Conservation (phyloP, 2,329 filamentous ascomycete species). For the Epichloe gansuensis region DNA sequence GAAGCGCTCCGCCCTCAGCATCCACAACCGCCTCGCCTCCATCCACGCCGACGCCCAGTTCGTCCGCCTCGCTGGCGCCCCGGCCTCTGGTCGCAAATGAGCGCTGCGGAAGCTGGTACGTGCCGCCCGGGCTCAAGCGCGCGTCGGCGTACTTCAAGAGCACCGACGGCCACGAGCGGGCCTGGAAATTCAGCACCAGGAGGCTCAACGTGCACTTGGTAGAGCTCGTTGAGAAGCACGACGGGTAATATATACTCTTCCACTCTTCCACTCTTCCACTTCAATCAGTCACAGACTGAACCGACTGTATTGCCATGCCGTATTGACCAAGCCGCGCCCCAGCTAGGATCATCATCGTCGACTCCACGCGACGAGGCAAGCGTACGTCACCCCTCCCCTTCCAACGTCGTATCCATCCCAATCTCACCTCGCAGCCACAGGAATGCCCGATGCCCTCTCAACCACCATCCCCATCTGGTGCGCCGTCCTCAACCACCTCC, state of each 20-base stretch:
- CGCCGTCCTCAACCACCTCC: conserved; percentile 63
- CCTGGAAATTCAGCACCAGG: conserved; percentile 82
- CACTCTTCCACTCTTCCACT: not conserved
- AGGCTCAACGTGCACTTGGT: conserved; percentile 76
- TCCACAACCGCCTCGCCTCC: conserved; percentile 69
- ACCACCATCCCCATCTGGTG: conserved; percentile 95
- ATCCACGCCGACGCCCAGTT: conserved; percentile 68
- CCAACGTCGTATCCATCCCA: not conserved
- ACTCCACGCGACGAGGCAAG: conserved; percentile 87
- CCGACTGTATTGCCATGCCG: no score
- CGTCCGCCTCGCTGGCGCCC: conserved; percentile 30
- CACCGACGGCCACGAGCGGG: conserved; percentile 82
- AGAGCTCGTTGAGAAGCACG: conserved; percentile 47
- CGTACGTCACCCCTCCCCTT: conserved; percentile 31
- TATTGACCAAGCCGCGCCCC: not conserved
- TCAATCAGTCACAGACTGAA: not conserved
- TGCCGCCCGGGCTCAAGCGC: conserved; percentile 48
- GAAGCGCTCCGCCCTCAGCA: conserved; percentile 62
- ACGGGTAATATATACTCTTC: conserved; percentile 42
- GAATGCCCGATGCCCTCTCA: conserved; percentile 85
- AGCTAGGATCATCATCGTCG: conserved; percentile 63
- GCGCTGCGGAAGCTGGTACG: conserved; percentile 93
- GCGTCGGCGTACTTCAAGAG: conserved; percentile 93
- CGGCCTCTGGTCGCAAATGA: conserved; percentile 83
- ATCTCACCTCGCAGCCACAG: conserved; percentile 22